Conservation (phyloP, 1,284 basidiomycete species). For the Irpex lacteus region DNA sequence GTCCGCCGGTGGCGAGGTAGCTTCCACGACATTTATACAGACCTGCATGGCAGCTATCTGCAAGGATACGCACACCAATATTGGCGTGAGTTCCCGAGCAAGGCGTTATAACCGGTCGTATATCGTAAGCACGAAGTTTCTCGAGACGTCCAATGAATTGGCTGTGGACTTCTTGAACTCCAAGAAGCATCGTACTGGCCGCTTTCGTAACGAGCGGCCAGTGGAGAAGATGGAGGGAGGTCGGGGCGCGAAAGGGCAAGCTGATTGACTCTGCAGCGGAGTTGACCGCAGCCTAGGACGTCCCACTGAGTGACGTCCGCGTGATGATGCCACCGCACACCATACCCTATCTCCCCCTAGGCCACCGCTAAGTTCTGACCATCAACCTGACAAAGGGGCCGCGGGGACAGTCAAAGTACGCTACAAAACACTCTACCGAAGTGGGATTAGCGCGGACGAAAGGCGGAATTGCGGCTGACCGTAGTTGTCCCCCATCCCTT, state of each 20-base stretch:
- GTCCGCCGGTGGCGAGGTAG: not conserved
- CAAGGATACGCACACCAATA: not conserved
- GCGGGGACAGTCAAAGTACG: not conserved
- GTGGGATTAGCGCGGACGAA: not conserved
- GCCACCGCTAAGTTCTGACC: not conserved
- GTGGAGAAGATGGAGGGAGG: not conserved
- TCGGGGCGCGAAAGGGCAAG: not conserved
- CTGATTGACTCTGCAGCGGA: not conserved
- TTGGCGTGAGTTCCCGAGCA: not conserved
- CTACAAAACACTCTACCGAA: not conserved
- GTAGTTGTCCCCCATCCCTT: not conserved
- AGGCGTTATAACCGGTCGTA: not conserved
- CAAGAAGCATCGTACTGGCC: not conserved
- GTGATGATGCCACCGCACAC: too few species aligned
- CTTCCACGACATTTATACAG: not conserved
- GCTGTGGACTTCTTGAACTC: too few species aligned
- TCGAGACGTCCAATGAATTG: not conserved
- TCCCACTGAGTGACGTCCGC: too few species aligned
- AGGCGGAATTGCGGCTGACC: not conserved
- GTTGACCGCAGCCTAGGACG: not conserved
- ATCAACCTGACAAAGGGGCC: not conserved
- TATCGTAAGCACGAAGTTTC: not conserved
- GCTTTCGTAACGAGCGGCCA: not conserved
- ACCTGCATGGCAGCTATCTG: not conserved
- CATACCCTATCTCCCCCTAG: not conserved